These are phyloP conservation scores for Tulasnella sp. DNA, from an alignment of 768 basidiomycete genomes.

Conservation along the genomic window DNA sequence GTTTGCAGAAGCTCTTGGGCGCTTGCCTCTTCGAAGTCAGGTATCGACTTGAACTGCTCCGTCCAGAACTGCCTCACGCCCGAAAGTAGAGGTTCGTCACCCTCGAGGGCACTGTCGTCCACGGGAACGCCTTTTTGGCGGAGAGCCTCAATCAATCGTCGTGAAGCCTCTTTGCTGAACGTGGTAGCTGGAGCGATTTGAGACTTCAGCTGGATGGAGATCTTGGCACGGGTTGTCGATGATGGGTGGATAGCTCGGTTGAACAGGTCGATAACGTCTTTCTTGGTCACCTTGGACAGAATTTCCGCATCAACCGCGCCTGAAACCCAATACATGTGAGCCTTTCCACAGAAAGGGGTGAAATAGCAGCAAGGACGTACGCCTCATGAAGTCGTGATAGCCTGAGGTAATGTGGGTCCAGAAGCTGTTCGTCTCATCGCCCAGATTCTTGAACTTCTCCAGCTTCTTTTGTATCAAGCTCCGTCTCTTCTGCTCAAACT, in stretches of 20 bases:
- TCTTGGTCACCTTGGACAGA: conserved; percentile 62
- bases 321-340: conserved; percentile 37
- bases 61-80: conserved; percentile 67
- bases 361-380: conserved; percentile 43
- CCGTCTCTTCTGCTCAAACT: conserved; percentile 73
- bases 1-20: conserved; percentile 49
- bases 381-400: conserved; percentile 79
- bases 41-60: conserved; percentile 37
- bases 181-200: conserved; percentile 55
- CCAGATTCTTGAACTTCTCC: conserved; percentile 84
- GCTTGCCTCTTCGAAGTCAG: conserved; percentile 42
- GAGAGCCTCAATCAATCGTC: conserved; percentile 58
- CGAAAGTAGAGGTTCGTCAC: conserved; percentile 50
- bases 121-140: conserved; percentile 49
- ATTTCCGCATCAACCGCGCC: conserved; percentile 68
- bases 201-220: conserved; percentile 77
- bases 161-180: conserved; percentile 60
- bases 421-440: conserved; percentile 70
- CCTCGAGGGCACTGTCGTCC: conserved; percentile 44
- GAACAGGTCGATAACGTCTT: conserved; percentile 72
- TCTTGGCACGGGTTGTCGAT: conserved; percentile 68
- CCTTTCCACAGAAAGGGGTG: conserved; percentile 11
- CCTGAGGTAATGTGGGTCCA: conserved; percentile 70
- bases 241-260: conserved; percentile 62
- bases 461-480: conserved; percentile 76